Conservation (phyloP, 176 grass and related monocot genomes). For the Aechmea fasciata region DNA sequence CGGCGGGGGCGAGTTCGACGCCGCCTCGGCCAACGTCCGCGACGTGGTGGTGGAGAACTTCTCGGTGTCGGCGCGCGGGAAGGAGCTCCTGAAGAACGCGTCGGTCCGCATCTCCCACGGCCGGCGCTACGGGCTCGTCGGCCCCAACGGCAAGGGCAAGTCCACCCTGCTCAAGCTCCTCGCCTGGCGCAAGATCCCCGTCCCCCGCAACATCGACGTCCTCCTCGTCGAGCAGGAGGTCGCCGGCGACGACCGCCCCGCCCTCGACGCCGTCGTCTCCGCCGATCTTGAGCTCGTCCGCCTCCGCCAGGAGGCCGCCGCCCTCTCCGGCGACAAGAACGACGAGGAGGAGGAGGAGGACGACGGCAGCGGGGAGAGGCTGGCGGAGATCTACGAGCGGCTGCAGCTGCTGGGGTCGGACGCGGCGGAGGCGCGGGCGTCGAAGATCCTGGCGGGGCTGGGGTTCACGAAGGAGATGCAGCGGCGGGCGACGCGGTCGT, state of each 20-base stretch:
- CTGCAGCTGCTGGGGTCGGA: constrained; percentile 69
- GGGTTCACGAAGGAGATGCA: constrained; percentile 88
- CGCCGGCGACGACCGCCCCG: constrained; percentile 54
- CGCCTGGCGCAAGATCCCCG: constrained; percentile 72
- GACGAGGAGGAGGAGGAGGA: constrained; percentile 25
- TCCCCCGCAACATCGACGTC: constrained; percentile 79
- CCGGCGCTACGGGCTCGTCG: constrained; percentile 69
- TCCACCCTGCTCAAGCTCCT: constrained; percentile 87
- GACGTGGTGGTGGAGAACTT: constrained; percentile 82
- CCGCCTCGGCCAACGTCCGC: constrained; percentile 56
- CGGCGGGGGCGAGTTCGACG: constrained; percentile 12
- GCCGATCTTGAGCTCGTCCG: constrained; percentile 75
- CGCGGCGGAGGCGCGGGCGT: constrained; percentile 49
- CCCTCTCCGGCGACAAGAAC: constrained; percentile 40
- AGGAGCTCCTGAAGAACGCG: constrained; percentile 85
- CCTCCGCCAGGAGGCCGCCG: constrained; percentile 52
- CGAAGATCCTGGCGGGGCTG: constrained; percentile 77
- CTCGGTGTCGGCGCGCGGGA: constrained; percentile 71
- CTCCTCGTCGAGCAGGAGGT: constrained; percentile 94
- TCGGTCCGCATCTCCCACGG: constrained; percentile 81
- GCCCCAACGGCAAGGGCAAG: constrained; percentile 91
- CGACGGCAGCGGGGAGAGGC: constrained; percentile 40
- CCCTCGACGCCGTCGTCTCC: constrained; percentile 67
- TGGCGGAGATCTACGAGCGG: constrained; percentile 72
- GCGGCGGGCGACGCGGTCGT: constrained; percentile 61